Evolutionary conservation across 441 rosid genomes (phyloP).

Genomic region (Adansonia rubrostipa): DNA sequence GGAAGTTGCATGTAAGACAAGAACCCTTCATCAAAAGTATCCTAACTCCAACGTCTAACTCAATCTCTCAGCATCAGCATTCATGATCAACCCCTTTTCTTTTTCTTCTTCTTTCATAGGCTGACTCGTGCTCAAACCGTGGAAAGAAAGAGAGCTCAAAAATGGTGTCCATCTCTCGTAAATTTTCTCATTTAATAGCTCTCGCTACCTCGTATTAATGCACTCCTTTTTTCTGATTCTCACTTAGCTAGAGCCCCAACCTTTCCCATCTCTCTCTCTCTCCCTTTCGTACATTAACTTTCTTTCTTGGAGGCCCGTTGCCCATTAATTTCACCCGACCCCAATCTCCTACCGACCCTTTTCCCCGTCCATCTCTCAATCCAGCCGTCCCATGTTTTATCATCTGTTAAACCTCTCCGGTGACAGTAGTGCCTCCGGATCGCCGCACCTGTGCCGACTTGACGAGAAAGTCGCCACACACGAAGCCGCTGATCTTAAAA

Average conservation of each 20-base stretch:
- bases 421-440: constrained; percentile 87
- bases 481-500: constrained; percentile 41
- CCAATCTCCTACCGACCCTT: background rate
- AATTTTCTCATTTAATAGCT: constrained; percentile 54
- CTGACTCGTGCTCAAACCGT: too few species aligned
- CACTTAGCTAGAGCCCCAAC: constrained; percentile 31
- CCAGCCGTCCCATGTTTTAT: constrained; percentile 34
- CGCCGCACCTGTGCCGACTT: constrained; percentile 85
- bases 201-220: constrained; percentile 53
- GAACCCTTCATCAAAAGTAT: too few species aligned
- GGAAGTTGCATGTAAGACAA: too few species aligned
- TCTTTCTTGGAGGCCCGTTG: constrained; percentile 25
- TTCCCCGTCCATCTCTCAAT: constrained; percentile 25
- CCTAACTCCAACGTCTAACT: too few species aligned
- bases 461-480: constrained; percentile 60
- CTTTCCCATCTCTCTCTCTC: constrained; percentile 3
- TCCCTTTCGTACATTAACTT: constrained; percentile 23
- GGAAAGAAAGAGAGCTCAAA: background rate
- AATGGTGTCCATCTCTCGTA: constrained; percentile 32
- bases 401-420: constrained; percentile 66
- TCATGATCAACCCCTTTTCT: too few species aligned
- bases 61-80: too few species aligned
- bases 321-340: constrained; percentile 32
- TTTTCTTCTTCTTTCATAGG: too few species aligned
- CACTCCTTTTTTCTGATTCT: constrained; percentile 36